Evolutionary conservation across 148 eudicot species (phyloP), one percentile per base, ranked within the genome.

Genomic region (Amaranthus palmeri): DNA sequence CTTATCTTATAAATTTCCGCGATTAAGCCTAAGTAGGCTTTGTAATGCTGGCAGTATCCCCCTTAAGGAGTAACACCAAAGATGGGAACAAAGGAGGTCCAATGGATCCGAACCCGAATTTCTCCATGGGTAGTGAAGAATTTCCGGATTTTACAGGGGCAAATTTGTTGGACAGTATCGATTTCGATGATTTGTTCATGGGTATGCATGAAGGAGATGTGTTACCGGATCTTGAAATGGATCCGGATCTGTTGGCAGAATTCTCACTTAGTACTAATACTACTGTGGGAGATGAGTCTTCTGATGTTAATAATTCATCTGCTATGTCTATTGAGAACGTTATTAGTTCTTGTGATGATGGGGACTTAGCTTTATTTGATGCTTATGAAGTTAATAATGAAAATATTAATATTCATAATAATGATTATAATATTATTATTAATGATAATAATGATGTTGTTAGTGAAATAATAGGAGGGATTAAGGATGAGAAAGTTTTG

Each of bases 151-250:
- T 83, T 25, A 59, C 79, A 2, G 72, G 74, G 0, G 77, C 78
- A 10, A 82, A 60, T 74, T 72, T 85, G 51, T 74, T 83, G 5
- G 88, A 87, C 47, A 85, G 83, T 53, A 83, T 85, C 55, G 83
- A 85, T 70, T 85, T 87, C 62, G 91, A 87, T 13, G 88, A 87
- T 42, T 71, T 87, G 10, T 87, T 87, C 47, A 64, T 74, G 61
- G 83, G 82, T 48, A 76, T 85, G 72, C 82, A 80, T 2, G 80
- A 64, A 9, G 67, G 59, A 0, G 84, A 79, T 9, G 61, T 67
- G 76, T 40, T 83, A 54, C 88, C 86, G 13, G 83, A 83, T 75
- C 72, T 78, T 57, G 85, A 82, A 70, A 77, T 74, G 76, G 80
- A 82, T 52, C 77, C 83, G 74, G 86, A 83, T 54, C 78, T 80